A percentile compares a stretch with the other conserved stretches of the same genome.
Evolutionary conservation across 192 early-diverging fungal genomes (phyloP).

Genomic region (Umbelopsis vinacea): DNA sequence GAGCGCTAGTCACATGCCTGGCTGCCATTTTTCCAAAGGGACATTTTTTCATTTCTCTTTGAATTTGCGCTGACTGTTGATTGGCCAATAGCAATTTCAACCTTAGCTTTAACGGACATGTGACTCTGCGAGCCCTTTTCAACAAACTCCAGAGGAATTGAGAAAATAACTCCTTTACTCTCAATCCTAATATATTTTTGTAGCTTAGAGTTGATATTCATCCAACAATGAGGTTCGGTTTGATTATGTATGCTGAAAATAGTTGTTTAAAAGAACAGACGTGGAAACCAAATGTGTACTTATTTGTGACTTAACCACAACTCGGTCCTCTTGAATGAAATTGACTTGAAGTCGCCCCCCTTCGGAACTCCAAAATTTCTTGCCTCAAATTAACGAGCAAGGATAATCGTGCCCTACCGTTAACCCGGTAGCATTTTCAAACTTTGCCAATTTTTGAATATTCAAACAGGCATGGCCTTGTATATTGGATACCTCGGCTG

Average conservation of each 20-base stretch:
- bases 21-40: neutral
- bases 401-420: conserved; percentile 23
- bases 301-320: neutral
- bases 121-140: too few relatives aligned
- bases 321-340: neutral
- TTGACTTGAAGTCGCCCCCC: neutral
- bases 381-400: conserved; percentile 25
- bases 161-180: too few relatives aligned
- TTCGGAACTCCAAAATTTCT: neutral
- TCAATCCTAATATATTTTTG: too few relatives aligned
- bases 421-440: conserved; percentile 21
- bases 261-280: too few relatives aligned
- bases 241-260: too few relatives aligned
- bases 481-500: conserved; percentile 7
- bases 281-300: neutral
- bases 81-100: too few relatives aligned
- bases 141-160: too few relatives aligned
- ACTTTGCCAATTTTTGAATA: conserved; percentile 21
- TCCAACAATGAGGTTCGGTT: too few relatives aligned
- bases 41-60: too few relatives aligned
- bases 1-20: neutral
- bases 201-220: too few relatives aligned
- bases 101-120: too few relatives aligned
- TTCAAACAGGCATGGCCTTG: conserved; percentile 17
- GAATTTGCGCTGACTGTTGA: too few relatives aligned